Percentiles rank a stretch among this genome's conserved stretches.
These are phyloP conservation scores for Didymella glomerata DNA, from an alignment of 2,329 filamentous ascomycete species.

Conservation along the genomic window DNA sequence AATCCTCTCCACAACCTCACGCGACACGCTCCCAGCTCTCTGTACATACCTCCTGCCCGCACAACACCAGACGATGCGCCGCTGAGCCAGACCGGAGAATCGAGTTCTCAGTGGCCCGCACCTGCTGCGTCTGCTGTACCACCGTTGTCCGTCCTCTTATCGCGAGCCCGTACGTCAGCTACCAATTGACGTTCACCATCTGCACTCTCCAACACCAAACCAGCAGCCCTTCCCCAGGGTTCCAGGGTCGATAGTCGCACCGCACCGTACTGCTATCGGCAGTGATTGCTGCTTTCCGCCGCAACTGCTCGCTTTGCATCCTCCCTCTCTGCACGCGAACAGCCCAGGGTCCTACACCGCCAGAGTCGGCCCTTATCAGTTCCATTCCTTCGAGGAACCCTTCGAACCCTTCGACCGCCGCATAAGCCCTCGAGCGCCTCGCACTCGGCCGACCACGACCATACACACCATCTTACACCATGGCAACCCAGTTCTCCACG, in stretches of 20 bases:
- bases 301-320: conserved; percentile 17
- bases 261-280: conserved; percentile 23
- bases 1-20: conserved; percentile 27
- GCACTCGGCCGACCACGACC: conserved; percentile 1
- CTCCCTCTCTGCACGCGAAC: conserved; percentile 18
- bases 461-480: conserved; percentile 22
- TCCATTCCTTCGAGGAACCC: conserved; percentile 23
- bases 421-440: conserved; percentile 17
- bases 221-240: conserved; percentile 28
- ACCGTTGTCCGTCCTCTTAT: conserved; percentile 45
- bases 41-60: neutral
- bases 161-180: conserved; percentile 41
- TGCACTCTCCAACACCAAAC: conserved; percentile 26
- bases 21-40: conserved; percentile 23
- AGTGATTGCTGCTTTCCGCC: conserved; percentile 25
- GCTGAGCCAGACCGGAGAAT: conserved; percentile 30
- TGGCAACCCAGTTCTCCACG: conserved; percentile 49
- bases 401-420: conserved; percentile 10
- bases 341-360: conserved; percentile 29
- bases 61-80: conserved; percentile 29
- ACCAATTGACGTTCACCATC: conserved; percentile 42
- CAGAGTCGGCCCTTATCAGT: conserved; percentile 28
- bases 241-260: conserved; percentile 33
- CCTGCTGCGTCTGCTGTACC: conserved; percentile 40
- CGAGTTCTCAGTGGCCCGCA: conserved; percentile 33